Conservation (phyloP, 257 asterid species). For the Paraleonurus japonicus region DNA sequence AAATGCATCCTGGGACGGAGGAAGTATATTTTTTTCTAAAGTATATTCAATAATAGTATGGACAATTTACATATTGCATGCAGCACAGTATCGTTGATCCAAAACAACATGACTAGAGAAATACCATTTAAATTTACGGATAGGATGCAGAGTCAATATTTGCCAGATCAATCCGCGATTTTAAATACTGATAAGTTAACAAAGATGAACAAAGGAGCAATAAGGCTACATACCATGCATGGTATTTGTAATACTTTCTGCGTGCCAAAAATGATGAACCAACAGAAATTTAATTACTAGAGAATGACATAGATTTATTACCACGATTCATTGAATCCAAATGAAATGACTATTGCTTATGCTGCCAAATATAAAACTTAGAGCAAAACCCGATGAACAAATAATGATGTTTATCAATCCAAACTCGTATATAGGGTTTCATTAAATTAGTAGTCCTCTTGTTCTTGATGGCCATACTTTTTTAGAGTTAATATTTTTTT, state of each 20-base stretch:
- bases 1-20: too few species aligned
- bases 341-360: not conserved
- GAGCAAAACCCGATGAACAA: not conserved
- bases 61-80: too few species aligned
- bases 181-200: not conserved
- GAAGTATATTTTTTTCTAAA: too few species aligned
- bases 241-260: not conserved
- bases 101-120: too few species aligned
- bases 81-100: too few species aligned
- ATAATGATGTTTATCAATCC: not conserved
- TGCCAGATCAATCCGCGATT: not conserved
- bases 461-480: not conserved
- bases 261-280: not conserved
- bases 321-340: not conserved
- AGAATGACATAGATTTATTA: not conserved
- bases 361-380: not conserved
- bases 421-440: not conserved
- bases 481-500: too few species aligned
- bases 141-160: too few species aligned
- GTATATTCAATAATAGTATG: too few species aligned
- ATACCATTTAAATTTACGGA: too few species aligned
- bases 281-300: not conserved
- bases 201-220: not conserved
- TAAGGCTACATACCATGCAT: not conserved
- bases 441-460: not conserved